A percentile compares a stretch with the other conserved stretches of the same genome.
phyloP scores from a whole-genome alignment of 768 basidiomycete genomes.

The Crassisporium funariophilum region DNA sequence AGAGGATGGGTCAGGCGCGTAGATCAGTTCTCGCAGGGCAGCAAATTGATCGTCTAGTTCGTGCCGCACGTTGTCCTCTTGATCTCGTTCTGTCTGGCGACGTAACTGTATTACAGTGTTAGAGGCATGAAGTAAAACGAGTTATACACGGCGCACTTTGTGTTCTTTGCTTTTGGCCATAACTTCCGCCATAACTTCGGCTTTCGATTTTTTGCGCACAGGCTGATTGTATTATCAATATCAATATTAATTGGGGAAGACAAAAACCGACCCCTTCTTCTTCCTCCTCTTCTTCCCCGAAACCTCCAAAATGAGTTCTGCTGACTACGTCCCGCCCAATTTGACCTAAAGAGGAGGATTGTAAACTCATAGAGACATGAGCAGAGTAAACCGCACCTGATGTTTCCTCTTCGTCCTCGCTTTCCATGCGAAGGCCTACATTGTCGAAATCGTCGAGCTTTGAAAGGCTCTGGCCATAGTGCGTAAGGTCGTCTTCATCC shows the following conservation, averaged over 20 bases:
- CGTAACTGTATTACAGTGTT: slow-evolving; percentile 52
- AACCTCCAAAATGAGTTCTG: slow-evolving; percentile 84
- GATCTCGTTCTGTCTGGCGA: slow-evolving; percentile 86
- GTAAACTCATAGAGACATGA: neutral
- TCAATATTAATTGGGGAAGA: neutral
- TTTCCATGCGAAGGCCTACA: slow-evolving; percentile 58
- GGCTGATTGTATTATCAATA: slow-evolving; percentile 49
- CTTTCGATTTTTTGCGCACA: slow-evolving; percentile 85
- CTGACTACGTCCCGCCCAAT: slow-evolving; percentile 69
- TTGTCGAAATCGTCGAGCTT: slow-evolving; percentile 85
- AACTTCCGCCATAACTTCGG: slow-evolving; percentile 97
- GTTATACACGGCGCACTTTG: slow-evolving; percentile 60
- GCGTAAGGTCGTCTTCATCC: slow-evolving; percentile 88
- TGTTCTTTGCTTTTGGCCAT: slow-evolving; percentile 96
- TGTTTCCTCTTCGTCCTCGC: slow-evolving; percentile 57
- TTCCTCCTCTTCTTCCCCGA: slow-evolving; percentile 66
- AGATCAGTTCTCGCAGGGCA: slow-evolving; percentile 74
- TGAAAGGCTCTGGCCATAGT: slow-evolving; percentile 87
- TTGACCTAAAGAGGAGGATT: slow-evolving; percentile 46
- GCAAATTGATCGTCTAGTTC: slow-evolving; percentile 90
- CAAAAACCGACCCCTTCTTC: slow-evolving; percentile 45
- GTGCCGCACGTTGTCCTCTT: slow-evolving; percentile 83
- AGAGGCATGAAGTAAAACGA: slow-evolving; percentile 11
- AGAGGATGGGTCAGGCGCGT: slow-evolving; percentile 51
- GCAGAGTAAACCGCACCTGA: slow-evolving; percentile 36